These are phyloP conservation scores for Cordyceps fumosorosea DNA, from an alignment of 2,329 filamentous ascomycete species.

Conservation along the genomic window DNA sequence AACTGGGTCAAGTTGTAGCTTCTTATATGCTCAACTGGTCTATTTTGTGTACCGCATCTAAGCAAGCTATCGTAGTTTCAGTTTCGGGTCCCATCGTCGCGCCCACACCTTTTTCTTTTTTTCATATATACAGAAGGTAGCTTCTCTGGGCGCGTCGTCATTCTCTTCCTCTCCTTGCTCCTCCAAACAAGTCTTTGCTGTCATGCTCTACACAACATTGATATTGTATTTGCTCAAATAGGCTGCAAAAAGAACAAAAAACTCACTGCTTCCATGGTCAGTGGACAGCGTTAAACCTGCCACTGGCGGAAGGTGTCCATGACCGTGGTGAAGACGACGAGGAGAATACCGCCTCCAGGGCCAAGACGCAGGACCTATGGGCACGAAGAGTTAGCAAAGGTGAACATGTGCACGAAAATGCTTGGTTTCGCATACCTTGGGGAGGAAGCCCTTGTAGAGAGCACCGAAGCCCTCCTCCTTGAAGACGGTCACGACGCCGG, in stretches of 20 bases:
- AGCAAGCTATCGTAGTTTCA: background rate
- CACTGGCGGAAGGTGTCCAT: constrained; percentile 84
- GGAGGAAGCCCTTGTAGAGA: constrained; percentile 95
- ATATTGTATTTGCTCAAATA: background rate
- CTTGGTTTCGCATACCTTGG: constrained; percentile 69
- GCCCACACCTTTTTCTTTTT: background rate
- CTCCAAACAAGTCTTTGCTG: background rate
- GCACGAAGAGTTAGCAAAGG: background rate
- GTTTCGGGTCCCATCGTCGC: background rate
- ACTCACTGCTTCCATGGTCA: background rate
- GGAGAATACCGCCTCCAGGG: constrained; percentile 59
- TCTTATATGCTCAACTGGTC: no score
- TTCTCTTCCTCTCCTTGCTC: background rate
- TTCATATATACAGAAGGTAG: constrained; percentile 4
- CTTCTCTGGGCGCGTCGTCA: background rate
- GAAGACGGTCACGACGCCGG: constrained; percentile 75
- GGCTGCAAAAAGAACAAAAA: background rate
- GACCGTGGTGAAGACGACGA: constrained; percentile 80
- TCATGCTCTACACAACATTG: constrained; percentile 1
- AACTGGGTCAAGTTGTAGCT: no score
- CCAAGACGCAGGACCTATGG: constrained; percentile 41
- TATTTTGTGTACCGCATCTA: background rate
- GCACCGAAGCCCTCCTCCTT: constrained; percentile 89
- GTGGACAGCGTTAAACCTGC: constrained; percentile 19
- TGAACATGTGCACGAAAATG: no score